Base-by-base conservation (phyloP, 2,329 filamentous ascomycete genomes). In the Fonsecaea monophora region DNA sequence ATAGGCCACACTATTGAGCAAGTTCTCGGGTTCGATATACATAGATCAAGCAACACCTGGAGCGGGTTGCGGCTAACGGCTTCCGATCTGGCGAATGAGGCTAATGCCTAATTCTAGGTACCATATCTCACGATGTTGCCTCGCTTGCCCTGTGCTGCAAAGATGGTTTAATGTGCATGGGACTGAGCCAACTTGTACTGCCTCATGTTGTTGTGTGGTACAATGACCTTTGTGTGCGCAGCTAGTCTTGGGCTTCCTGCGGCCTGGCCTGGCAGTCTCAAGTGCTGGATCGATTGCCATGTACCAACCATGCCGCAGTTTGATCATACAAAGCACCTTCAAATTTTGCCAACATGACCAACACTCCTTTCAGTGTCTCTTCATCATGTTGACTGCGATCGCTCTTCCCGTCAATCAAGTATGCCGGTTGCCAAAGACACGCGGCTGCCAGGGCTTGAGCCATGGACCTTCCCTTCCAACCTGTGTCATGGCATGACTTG, bases 401-500 rank as follows among this genome's bases (percentile, higher is more conserved):
- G 34, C 35, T 6, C 55, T 58, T 35, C 37, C 34, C 32, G 55
- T 58, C 55, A 38, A 38, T 42, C 15, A 38, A 58, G 37, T 18
- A 30, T 58, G 35, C 15, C 21, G 18, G 34, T 30, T 42, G 34
- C 35, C 55, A 58, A 21, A 37, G 30, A 15, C 9, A 30, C 35
- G n/a, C 32, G 9, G 42, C 30, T 40, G 21, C 25, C 18, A 50
- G 45, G 18, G 21, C 38, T 54, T 10, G 35, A 60, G 34, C 55
- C 13, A 53, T 34, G 62, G 56, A 42, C 62, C 35, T 64, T 45
- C 62, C 62, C 34, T 35, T 25, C 8, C 18, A 50, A 25, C 45
- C 18, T 18, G n/a, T 50, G 45, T 25, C 45, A 50, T 50, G 45
- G 45, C 18, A 12, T 21, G 13, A 50, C 18, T n/a, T 50, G 45